Evolutionary conservation across 352 stramenopile species (phyloP).

Genomic region (Globisporangium alternatum): DNA sequence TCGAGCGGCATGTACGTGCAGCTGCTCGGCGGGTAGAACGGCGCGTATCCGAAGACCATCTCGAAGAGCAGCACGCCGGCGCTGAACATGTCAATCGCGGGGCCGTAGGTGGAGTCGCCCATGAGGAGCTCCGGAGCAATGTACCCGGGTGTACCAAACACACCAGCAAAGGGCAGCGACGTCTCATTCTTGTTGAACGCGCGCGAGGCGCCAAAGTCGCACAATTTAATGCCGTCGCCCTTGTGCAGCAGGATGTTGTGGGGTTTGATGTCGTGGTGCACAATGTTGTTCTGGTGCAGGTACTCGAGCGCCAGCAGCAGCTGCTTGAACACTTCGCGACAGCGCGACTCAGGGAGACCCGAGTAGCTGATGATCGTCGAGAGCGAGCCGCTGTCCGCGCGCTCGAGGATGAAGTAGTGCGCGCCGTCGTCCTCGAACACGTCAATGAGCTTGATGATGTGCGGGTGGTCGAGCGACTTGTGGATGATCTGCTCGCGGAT

Average conservation of each 20-base stretch:
- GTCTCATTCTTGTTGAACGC: conserved; percentile 54
- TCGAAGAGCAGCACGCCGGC: conserved; percentile 70
- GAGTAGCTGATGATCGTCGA: conserved; percentile 45
- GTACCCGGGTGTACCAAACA: conserved; percentile 72
- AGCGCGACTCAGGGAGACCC: conserved; percentile 48
- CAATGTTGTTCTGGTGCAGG: conserved; percentile 69
- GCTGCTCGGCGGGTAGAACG: conserved; percentile 67
- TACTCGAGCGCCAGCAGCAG: conserved; percentile 64
- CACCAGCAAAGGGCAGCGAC: conserved; percentile 54
- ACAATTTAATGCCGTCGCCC: conserved; percentile 59
- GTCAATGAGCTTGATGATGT: conserved; percentile 78
- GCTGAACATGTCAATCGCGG: conserved; percentile 75
- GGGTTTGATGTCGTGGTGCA: conserved; percentile 92
- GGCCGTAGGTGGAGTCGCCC: conserved; percentile 44
- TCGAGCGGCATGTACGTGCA: conserved; percentile 61
- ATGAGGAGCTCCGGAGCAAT: conserved; percentile 67
- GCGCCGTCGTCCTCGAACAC: conserved; percentile 69
- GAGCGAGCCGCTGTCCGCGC: conserved; percentile 52
- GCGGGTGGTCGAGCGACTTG: conserved; percentile 53
- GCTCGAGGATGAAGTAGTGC: conserved; percentile 76
- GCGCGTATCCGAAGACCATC: conserved; percentile 70
- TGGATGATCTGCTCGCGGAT: conserved; percentile 73
- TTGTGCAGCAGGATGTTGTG: conserved; percentile 73
- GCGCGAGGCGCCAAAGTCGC: conserved; percentile 81
- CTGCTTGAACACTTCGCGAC: conserved; percentile 54